Conservation (phyloP, 108 stramenopile species). For the Cyclotella sp. region DNA sequence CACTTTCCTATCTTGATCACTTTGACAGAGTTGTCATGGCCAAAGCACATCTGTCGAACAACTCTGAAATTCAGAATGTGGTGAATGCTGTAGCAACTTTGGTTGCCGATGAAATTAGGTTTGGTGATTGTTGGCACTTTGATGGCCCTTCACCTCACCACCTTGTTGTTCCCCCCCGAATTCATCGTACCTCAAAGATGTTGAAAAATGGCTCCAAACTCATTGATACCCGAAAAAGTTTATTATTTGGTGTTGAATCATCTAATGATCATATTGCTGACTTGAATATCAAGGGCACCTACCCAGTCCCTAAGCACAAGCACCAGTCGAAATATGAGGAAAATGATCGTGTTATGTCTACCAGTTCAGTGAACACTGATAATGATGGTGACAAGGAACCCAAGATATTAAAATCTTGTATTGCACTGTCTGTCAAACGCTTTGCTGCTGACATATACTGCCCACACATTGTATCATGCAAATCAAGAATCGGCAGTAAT, state of each 20-base stretch:
- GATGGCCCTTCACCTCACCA: background rate
- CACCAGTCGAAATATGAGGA: background rate
- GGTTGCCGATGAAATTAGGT: slow-evolving; percentile 7
- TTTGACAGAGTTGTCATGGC: too few relatives aligned
- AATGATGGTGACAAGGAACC: background rate
- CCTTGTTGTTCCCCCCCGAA: background rate
- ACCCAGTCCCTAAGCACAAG: too few relatives aligned
- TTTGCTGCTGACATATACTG: slow-evolving; percentile 2
- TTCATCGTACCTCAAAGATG: background rate
- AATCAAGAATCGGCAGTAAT: background rate
- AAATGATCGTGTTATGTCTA: background rate
- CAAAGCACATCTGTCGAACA: too few relatives aligned
- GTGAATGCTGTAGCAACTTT: background rate
- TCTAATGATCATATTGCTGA: too few relatives aligned
- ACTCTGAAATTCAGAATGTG: background rate
- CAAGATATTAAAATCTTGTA: background rate
- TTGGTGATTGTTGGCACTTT: background rate
- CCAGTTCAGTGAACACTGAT: background rate
- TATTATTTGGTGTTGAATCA: too few relatives aligned
- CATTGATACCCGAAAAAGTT: background rate
- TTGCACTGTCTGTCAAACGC: slow-evolving; percentile 6
- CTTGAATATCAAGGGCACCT: too few relatives aligned
- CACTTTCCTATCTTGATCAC: too few relatives aligned
- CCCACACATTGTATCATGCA: slow-evolving; percentile 8
- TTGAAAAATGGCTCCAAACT: slow-evolving; percentile 8